Percentiles rank a stretch among this genome's conserved stretches.
Conservation (phyloP, 2,329 filamentous ascomycete genomes). For the Diaporthe sp. region DNA sequence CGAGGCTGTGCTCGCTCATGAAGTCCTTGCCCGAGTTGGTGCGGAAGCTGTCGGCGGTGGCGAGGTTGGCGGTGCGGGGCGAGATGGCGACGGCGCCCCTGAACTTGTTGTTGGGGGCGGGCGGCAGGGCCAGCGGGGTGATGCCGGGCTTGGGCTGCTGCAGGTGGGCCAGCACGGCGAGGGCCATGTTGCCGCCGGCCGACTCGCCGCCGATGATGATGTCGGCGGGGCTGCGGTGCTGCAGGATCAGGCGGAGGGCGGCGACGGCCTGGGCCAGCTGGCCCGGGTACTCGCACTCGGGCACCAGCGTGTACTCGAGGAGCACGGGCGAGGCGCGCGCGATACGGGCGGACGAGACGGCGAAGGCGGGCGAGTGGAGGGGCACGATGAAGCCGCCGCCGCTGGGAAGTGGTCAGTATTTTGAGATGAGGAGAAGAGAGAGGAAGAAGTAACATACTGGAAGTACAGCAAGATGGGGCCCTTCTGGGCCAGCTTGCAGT, state of each 20-base stretch:
- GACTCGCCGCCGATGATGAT: constrained; percentile 46
- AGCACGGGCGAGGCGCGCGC: constrained; percentile 41
- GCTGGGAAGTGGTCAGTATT: background rate
- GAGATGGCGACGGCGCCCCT: constrained; percentile 43
- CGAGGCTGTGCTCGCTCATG: constrained; percentile 37
- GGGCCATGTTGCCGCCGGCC: constrained; percentile 45
- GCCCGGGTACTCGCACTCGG: constrained; percentile 44
- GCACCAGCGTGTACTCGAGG: constrained; percentile 46
- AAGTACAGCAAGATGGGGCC: constrained; percentile 42
- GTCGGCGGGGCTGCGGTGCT: constrained; percentile 36
- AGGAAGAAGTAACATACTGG: constrained; percentile 27
- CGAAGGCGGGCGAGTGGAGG: constrained; percentile 32
- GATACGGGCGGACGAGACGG: constrained; percentile 32
- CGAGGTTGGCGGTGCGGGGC: constrained; percentile 44
- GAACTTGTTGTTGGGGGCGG: constrained; percentile 27
- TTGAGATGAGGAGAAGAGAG: background rate
- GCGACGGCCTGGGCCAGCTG: constrained; percentile 45
- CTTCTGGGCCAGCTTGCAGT: constrained; percentile 33
- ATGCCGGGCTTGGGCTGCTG: constrained; percentile 42
- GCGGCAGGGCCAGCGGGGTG: constrained; percentile 35
- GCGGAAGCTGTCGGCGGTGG: constrained; percentile 40
- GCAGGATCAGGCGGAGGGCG: constrained; percentile 43
- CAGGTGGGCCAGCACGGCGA: constrained; percentile 44
- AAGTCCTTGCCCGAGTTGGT: constrained; percentile 44
- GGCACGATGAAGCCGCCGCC: constrained; percentile 39